Evolutionary conservation across 2,329 filamentous ascomycete species (phyloP).

Genomic region (Cyanodermella asteris): DNA sequence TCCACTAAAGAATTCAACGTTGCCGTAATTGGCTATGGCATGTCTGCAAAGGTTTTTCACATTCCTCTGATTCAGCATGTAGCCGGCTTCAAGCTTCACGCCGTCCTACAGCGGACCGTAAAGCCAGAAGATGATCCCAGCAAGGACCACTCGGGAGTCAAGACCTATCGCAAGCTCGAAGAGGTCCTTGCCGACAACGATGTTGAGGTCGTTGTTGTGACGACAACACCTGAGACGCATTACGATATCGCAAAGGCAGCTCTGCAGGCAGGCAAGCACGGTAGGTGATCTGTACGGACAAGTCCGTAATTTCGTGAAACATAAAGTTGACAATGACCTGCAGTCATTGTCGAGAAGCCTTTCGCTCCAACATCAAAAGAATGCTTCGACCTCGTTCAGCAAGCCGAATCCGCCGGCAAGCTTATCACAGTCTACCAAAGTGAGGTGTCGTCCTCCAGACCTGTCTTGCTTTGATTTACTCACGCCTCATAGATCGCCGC

Average conservation of each 20-base stretch:
- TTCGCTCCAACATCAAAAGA: conserved; percentile 52
- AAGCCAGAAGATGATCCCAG: conserved; percentile 42
- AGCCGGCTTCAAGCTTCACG: conserved; percentile 43
- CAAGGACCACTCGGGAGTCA: conserved; percentile 41
- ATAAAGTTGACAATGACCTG: conserved; percentile 1
- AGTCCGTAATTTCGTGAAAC: too few species aligned
- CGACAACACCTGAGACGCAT: conserved; percentile 51
- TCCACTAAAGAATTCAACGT: conserved; percentile 29
- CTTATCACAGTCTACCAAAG: conserved; percentile 50
- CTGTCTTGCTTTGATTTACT: neutral
- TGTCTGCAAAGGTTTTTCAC: conserved; percentile 60
- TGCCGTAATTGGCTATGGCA: conserved; percentile 37
- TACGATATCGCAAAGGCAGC: conserved; percentile 41
- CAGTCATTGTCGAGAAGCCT: conserved; percentile 60
- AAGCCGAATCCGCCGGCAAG: conserved; percentile 29
- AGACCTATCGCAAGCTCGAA: conserved; percentile 40
- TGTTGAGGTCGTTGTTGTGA: conserved; percentile 49
- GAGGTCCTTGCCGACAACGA: conserved; percentile 41
- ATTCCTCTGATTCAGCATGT: conserved; percentile 53
- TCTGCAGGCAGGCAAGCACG: conserved; percentile 48
- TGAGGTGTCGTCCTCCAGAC: conserved; percentile 9
- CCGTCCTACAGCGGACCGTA: conserved; percentile 54
- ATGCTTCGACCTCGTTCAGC: conserved; percentile 37
- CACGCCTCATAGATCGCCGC: conserved; percentile 29
- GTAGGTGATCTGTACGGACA: conserved; percentile 14